These are phyloP conservation scores for Agapanthus africanus DNA, from an alignment of 106 monocot genomes.

Conservation along the genomic window DNA sequence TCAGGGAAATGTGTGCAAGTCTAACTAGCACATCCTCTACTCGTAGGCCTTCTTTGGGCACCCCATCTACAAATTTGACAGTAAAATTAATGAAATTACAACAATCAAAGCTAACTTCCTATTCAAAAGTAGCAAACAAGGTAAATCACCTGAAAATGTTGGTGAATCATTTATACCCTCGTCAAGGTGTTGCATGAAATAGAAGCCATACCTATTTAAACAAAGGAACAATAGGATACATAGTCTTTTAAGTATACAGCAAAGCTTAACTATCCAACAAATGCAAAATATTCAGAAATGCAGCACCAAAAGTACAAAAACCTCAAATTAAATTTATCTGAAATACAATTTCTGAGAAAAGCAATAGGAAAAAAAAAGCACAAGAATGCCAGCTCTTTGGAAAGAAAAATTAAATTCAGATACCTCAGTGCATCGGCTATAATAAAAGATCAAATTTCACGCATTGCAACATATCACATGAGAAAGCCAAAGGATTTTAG, in stretches of 20 bases:
- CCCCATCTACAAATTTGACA: conserved; percentile 64
- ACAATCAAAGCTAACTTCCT: neutral
- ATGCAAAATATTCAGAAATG: neutral
- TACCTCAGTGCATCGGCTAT: neutral
- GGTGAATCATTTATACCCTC: conserved; percentile 58
- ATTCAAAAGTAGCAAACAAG: neutral
- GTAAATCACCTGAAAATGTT: conserved; percentile 59
- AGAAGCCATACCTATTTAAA: conserved; percentile 65
- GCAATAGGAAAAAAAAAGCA: neutral
- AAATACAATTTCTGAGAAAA: neutral
- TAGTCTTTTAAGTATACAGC: neutral
- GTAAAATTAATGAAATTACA: conserved; percentile 8
- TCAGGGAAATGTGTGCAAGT: conserved; percentile 60
- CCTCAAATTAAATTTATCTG: neutral
- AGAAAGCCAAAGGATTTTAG: too few species aligned
- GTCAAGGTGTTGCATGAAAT: conserved; percentile 78
- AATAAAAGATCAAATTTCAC: neutral
- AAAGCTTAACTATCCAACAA: neutral
- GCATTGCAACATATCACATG: neutral
- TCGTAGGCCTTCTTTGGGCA: conserved; percentile 87
- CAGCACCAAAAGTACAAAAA: neutral
- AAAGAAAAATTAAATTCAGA: neutral
- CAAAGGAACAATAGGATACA: neutral
- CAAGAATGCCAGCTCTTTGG: neutral
- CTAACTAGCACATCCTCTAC: conserved; percentile 74